A percentile compares a stretch with the other conserved stretches of the same genome.
These are phyloP conservation scores for Pseudogymnoascus sp. DNA, from an alignment of 2,329 filamentous ascomycete genomes.

Conservation along the genomic window DNA sequence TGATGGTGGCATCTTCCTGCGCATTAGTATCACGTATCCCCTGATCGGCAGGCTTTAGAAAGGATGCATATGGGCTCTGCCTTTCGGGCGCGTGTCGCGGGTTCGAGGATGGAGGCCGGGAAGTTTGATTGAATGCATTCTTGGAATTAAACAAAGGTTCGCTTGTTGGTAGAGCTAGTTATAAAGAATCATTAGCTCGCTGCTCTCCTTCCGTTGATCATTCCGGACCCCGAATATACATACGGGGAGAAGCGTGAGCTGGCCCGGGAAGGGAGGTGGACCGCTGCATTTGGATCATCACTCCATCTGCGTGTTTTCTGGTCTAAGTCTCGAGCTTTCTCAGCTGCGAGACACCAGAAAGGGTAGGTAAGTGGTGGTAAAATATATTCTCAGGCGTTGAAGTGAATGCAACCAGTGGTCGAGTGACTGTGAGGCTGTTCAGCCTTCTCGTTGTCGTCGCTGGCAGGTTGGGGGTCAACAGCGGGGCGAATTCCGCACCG, in stretches of 20 bases:
- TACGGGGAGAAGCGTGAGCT: conserved; percentile 30
- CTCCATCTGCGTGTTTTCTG: conserved; percentile 24
- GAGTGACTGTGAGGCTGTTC: conserved; percentile 9
- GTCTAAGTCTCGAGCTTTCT: conserved; percentile 14
- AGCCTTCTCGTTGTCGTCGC: conserved; percentile 8
- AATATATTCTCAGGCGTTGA: not conserved
- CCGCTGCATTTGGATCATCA: conserved; percentile 31
- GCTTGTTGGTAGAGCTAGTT: not conserved
- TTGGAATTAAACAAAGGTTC: conserved; percentile 4
- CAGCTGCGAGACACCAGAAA: conserved; percentile 15
- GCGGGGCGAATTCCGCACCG: conserved; percentile 12
- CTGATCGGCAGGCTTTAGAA: conserved; percentile 6
- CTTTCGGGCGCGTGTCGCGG: not conserved
- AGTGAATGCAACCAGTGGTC: not conserved
- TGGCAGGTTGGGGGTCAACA: conserved; percentile 10
- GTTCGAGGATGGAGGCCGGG: not conserved
- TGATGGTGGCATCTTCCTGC: conserved; percentile 9
- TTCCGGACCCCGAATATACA: conserved; percentile 16
- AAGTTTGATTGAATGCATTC: conserved; percentile 3
- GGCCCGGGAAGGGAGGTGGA: conserved; percentile 31
- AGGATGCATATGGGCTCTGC: not conserved
- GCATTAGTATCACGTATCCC: conserved; percentile 8
- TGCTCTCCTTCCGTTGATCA: not conserved
- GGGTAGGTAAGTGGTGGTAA: not conserved
- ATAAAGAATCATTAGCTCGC: not conserved